These are phyloP conservation scores for Didymella glomerata DNA, from an alignment of 2,329 filamentous ascomycete genomes.

Conservation along the genomic window DNA sequence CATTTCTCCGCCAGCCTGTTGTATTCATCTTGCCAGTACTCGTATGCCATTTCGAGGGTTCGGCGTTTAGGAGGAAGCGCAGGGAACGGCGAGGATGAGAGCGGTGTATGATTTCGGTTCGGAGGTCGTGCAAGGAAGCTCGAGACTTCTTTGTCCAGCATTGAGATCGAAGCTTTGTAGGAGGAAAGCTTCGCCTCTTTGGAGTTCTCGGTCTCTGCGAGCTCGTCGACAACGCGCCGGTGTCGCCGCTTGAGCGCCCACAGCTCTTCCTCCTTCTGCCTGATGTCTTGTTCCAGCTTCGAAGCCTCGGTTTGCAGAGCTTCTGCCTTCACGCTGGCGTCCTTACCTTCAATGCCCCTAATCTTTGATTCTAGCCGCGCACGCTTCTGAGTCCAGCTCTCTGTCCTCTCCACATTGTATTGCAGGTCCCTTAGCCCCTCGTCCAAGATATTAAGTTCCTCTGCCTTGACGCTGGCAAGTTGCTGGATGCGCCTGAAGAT, in stretches of 20 bases:
- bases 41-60: constrained; percentile 73
- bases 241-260: constrained; percentile 67
- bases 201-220: constrained; percentile 69
- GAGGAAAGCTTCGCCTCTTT: constrained; percentile 76
- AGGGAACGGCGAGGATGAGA: constrained; percentile 60
- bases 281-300: constrained; percentile 69
- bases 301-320: constrained; percentile 61
- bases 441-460: constrained; percentile 70
- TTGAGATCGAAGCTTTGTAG: constrained; percentile 71
- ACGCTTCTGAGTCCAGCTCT: constrained; percentile 66
- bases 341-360: constrained; percentile 62
- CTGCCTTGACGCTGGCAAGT: constrained; percentile 70
- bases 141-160: constrained; percentile 70
- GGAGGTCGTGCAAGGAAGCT: constrained; percentile 68
- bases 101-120: constrained; percentile 39
- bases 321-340: constrained; percentile 65
- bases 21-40: constrained; percentile 74
- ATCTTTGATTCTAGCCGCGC: constrained; percentile 64
- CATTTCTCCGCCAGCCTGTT: constrained; percentile 64
- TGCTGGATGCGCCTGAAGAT: constrained; percentile 70
- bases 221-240: constrained; percentile 65
- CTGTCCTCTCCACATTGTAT: constrained; percentile 66
- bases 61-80: constrained; percentile 69
- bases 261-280: constrained; percentile 70
- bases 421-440: constrained; percentile 66